Evolutionary conservation across 768 basidiomycete genomes (phyloP), one percentile per base, ranked within the genome.

Genomic region (Lentinula raphanica): DNA sequence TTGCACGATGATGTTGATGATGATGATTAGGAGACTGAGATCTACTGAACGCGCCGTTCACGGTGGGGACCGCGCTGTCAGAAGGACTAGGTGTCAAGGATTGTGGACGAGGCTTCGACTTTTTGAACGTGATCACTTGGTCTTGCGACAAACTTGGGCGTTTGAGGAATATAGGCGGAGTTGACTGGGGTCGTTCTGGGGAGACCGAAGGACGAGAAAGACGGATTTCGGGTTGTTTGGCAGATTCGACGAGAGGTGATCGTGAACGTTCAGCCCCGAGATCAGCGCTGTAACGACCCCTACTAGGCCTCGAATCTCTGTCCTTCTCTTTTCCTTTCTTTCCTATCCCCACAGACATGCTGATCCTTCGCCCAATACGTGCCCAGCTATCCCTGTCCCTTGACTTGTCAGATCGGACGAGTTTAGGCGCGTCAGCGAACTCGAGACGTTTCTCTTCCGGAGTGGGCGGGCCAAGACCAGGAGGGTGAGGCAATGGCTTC

Each of bases 311-410:
- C 17, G 53, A 59, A 11, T 15, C 36, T 35, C 70, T 72, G 42
- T 67, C 58, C 45, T 49, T 63, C 45, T 66, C 72, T 46, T 74
- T 77, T 31, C 68, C 69, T 65, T 71, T 72, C 25, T 71, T 69
- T 50, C 66, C 59, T 49, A 84, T 68, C 27, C 80, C 78, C 56
- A 88, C 79, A 4, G 79, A 76, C 60, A 84, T 70, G 63, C 84
- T 87, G 56, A 90, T 78, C 59, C 87, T 74, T 63, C 84, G 74
- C 12, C 87, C 79, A 39, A 90, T 63, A 66, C 82, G 86, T n/a
- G 79, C 73, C 87, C 87, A 90, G 28, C 73, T 70, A 58, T 79
- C 80, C 25, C 75, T 73, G 40, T 75, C 76, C 64, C 72, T 79
- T 46, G 70, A 71, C 56, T 58, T 59, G 29, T 46, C 45, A 66